Percentiles rank a stretch among this genome's conserved stretches.
These are phyloP conservation scores for Calocybe cyanea DNA, from an alignment of 768 basidiomycete genomes.

Conservation along the genomic window DNA sequence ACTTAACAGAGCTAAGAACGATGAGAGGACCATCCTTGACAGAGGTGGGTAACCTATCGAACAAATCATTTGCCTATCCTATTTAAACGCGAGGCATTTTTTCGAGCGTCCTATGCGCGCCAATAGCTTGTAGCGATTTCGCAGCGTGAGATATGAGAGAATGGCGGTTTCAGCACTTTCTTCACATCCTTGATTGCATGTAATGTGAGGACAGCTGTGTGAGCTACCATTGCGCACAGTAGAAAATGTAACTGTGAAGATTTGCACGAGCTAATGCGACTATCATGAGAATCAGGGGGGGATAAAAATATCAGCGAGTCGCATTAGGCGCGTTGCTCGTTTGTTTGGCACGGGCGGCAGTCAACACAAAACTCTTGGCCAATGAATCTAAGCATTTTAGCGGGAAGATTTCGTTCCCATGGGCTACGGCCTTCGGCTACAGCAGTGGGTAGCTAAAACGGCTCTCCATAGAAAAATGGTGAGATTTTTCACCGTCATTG, in stretches of 20 bases:
- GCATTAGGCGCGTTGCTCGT: constrained; percentile 12
- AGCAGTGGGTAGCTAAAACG: neutral
- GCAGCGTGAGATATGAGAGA: constrained; percentile 12
- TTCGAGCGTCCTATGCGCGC: constrained; percentile 3
- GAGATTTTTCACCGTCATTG: neutral
- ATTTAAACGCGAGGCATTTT: constrained; percentile 20
- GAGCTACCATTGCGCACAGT: constrained; percentile 3
- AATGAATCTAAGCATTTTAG: neutral
- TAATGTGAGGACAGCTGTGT: neutral
- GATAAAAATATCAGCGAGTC: constrained; percentile 18
- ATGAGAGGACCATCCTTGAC: constrained; percentile 14
- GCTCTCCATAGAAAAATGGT: constrained; percentile 2
- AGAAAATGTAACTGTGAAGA: constrained; percentile 3
- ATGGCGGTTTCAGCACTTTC: neutral
- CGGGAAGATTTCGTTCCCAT: neutral
- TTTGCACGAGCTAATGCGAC: constrained; percentile 2
- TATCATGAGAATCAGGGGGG: neutral
- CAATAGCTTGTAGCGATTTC: constrained; percentile 14
- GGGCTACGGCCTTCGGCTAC: too few species aligned
- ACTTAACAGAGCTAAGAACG: constrained; percentile 10
- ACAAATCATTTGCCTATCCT: neutral
- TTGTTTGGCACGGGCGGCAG: constrained; percentile 6
- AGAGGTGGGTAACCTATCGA: constrained; percentile 3
- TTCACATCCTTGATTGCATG: constrained; percentile 11
- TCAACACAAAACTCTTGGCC: neutral